Evolutionary conservation across 2,329 filamentous ascomycete genomes (phyloP), one percentile per base, ranked within the genome.

Genomic region (Knufia petricola): DNA sequence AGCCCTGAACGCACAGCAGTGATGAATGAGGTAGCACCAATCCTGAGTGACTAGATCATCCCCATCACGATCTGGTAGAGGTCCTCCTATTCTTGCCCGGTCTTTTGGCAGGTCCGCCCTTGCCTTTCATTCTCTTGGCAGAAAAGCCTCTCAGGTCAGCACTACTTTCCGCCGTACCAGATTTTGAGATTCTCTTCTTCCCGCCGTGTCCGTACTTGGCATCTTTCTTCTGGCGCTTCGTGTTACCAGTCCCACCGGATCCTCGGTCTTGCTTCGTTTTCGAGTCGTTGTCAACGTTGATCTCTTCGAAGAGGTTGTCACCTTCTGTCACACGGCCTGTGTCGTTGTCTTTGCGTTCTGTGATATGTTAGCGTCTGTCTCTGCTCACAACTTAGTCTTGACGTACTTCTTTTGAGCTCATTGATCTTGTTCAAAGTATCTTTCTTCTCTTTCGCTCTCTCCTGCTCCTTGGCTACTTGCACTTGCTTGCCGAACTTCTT

Each of bases 401-500:
- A 78, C 87, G 59, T 77, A 96, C 90, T 98, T 74, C 89, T 81
- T 81, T 98, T 98, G 60, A 98, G 72, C 23, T 79, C 77, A 70
- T 89, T 88, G 63, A 98, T 95, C 77, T 95, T 95, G 59, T 96
- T 92, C 55, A 98, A 72, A 3, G 88, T 94, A 55, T 94, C 86
- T 60, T 81, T 82, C 82, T 95, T 95, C 63, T 82, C 83, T 76
- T 94, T 94, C 44, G 86, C 81, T 42, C 92, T 77, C 77, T 98
- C 90, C 70, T 96, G 90, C 66, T 94, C 71, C 74, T 95, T 95
- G 51, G 89, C 89, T 52, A 95, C 80, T 73, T 98, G 92, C 46
- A 96, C 92, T 67, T 94, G 87, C 74, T 98, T 98, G 65, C 92
- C 92, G 65, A 96, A 98, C 72, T 96, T 98, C 81, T 95, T 96